Conservation (phyloP, 192 early-diverging fungal species). For the Haplosporangium gracile region DNA sequence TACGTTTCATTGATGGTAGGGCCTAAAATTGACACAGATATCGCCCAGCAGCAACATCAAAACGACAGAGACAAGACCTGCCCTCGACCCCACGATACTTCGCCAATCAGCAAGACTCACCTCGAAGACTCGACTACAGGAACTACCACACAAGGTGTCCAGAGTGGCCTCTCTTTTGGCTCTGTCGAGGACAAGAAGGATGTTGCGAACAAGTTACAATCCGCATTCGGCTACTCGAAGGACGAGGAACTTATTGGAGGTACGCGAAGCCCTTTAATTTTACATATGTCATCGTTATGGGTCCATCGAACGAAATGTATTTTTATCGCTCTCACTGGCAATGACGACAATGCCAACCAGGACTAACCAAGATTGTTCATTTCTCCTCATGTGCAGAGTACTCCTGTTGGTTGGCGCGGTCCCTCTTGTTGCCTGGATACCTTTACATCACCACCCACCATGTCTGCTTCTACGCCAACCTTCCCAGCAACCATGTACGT, state of each 20-base stretch:
- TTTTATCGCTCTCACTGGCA: not conserved
- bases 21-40: not conserved
- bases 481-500: conserved; percentile 64
- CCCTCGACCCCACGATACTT: not conserved
- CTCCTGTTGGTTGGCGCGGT: conserved; percentile 71
- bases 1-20: not conserved
- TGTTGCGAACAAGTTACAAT: conserved; percentile 12
- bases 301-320: not conserved
- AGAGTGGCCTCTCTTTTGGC: conserved; percentile 5
- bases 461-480: conserved; percentile 71
- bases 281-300: too few species aligned
- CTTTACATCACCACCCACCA: conserved; percentile 72
- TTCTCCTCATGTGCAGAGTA: conserved; percentile 57
- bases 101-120: not conserved
- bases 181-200: conserved; percentile 5
- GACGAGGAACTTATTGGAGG: conserved; percentile 28
- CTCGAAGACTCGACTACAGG: not conserved
- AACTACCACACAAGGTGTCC: not conserved
- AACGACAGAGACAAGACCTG: not conserved
- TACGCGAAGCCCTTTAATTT: not conserved
- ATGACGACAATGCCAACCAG: not conserved
- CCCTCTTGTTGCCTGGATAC: conserved; percentile 69
- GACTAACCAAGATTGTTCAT: not conserved
- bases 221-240: conserved; percentile 22
- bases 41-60: not conserved